These are phyloP conservation scores for Aspergillus pseudoviridinutans DNA, from an alignment of 2,329 filamentous ascomycete species.

Conservation along the genomic window DNA sequence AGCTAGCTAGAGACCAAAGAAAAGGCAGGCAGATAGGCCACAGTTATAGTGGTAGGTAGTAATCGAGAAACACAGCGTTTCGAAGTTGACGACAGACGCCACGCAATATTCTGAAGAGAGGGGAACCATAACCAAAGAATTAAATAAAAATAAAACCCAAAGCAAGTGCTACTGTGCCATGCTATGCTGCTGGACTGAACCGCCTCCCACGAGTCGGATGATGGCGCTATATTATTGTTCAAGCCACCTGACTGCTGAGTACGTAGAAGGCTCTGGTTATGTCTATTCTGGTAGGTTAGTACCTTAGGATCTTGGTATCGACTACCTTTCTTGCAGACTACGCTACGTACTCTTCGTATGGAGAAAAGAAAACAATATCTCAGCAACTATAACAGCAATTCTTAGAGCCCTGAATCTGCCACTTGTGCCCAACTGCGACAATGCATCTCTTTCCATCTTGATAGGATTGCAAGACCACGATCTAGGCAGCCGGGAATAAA, in stretches of 20 bases:
- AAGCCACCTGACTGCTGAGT: neutral
- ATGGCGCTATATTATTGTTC: constrained; percentile 3
- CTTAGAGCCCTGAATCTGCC: neutral
- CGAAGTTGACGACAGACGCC: constrained; percentile 25
- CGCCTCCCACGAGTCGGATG: constrained; percentile 8
- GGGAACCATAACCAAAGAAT: neutral
- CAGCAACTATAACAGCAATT: neutral
- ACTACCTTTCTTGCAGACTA: neutral
- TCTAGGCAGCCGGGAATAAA: neutral
- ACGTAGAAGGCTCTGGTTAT: neutral
- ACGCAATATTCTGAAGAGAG: constrained; percentile 20
- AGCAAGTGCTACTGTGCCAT: constrained; percentile 14
- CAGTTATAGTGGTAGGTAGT: neutral
- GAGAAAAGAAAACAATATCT: neutral
- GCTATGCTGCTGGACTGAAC: neutral
- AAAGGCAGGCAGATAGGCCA: constrained; percentile 8
- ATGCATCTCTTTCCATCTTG: neutral
- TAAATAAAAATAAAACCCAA: neutral
- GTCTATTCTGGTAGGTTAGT: neutral
- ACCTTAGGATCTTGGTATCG: neutral
- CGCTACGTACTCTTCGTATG: neutral
- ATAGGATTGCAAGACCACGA: neutral
- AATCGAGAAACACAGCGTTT: neutral
- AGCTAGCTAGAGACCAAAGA: constrained; percentile 2
- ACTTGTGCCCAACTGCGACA: neutral